Conservation (phyloP, 495 filamentous ascomycete species). For the Podospora sp. region DNA sequence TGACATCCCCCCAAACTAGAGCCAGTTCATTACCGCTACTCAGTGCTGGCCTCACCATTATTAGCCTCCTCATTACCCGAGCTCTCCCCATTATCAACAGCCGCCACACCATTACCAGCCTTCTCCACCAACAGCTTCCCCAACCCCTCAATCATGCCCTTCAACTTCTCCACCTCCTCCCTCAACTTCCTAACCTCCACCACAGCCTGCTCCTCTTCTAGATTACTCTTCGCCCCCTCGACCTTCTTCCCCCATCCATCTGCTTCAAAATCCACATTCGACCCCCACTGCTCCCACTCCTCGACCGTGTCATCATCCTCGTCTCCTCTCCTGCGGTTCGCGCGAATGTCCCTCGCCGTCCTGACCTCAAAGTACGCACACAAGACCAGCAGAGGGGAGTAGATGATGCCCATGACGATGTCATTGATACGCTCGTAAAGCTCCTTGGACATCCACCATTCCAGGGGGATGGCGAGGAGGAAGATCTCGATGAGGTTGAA, state of each 20-base stretch:
- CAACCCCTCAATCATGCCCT: conserved; percentile 42
- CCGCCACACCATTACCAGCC: no score
- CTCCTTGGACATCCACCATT: conserved; percentile 84
- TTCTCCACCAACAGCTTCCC: conserved; percentile 7
- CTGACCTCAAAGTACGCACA: conserved; percentile 76
- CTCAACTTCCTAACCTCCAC: conserved; percentile 68
- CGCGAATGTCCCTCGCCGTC: conserved; percentile 65
- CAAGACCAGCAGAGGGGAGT: conserved; percentile 79
- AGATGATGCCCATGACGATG: conserved; percentile 80
- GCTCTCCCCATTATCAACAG: not conserved
- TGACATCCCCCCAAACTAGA: not conserved
- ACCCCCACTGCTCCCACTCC: conserved; percentile 87
- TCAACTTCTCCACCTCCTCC: conserved; percentile 70
- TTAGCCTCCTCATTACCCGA: conserved; percentile 1
- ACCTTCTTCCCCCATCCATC: conserved; percentile 83
- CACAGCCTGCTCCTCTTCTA: conserved; percentile 70
- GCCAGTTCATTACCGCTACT: not conserved
- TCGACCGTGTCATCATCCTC: conserved; percentile 86
- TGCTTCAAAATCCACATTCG: conserved; percentile 71
- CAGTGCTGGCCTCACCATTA: not conserved
- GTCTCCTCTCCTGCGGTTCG: conserved; percentile 77
- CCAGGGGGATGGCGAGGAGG: conserved; percentile 75
- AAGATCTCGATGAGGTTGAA: conserved; percentile 94
- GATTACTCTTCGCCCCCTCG: conserved; percentile 70
- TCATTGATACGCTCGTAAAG: conserved; percentile 81